Evolutionary conservation across 306 rosid genomes (phyloP), one percentile per base, ranked within the genome.

Genomic region (Medicago lupulina): DNA sequence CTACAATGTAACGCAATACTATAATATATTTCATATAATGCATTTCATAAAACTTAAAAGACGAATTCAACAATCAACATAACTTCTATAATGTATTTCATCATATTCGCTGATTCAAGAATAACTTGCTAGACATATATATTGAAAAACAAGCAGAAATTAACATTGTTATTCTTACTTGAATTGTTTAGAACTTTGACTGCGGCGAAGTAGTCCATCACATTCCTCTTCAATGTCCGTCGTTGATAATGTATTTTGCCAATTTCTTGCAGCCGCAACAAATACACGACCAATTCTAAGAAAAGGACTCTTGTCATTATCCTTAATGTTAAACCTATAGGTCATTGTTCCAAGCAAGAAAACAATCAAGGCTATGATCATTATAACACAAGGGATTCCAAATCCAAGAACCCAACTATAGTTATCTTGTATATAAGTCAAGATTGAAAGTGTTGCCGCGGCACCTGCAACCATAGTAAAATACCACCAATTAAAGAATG

Each of bases 401-500:
- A 53, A 53, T 53, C 59, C 59, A 17, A 53, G 12, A 53, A 17
- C 59, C 59, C 59, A 53, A 17, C 25, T 53, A 8, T 7, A 17
- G 25, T 53, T 53, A 17, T 53, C 59, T 17, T 53, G 59, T 17
- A 53, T 17, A 71, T 84, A 84, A 55, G 66, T 79, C 50, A 84
- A 73, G 79, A 92, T 23, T 17, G 8, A 8, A 39, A 78, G 7
- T 6, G 93, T 85, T 3, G 14, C 12, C 18, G 80, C 13, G 38
- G 61, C 9, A 36, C 91, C 93, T 8, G 71, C 70, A 70, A 81
- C 67, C 38, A 88, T 8, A 2, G 89, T 60, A 21, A 89, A 88
- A 83, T 82, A 89, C 97, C 97, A 89, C 97, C 96, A 92, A 69
- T 89, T 92, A 79, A 92, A 92, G 84, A 92, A 92, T 17, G 97